Evolutionary conservation across 2,329 filamentous ascomycete genomes (phyloP).

Genomic region (Aspergillus sp.): DNA sequence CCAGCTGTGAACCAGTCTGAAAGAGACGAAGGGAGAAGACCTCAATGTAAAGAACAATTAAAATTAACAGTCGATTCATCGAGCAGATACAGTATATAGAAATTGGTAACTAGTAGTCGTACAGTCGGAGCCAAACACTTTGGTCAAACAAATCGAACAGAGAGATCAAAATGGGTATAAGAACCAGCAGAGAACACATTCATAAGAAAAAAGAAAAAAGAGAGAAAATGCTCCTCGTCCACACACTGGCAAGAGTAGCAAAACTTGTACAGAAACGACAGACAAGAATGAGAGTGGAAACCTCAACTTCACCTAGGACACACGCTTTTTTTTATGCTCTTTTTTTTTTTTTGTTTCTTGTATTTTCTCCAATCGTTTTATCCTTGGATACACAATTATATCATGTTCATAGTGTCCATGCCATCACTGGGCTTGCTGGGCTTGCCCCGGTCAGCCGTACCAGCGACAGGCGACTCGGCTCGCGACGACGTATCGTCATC

Average conservation of each 20-base stretch:
- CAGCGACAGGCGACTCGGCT: constrained; percentile 15
- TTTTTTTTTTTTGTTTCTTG: too few species aligned
- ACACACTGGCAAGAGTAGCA: too few species aligned
- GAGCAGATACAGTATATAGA: neutral
- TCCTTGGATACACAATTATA: constrained; percentile 15
- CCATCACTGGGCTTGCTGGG: constrained; percentile 15
- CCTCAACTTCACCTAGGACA: too few species aligned
- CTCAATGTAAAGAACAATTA: neutral
- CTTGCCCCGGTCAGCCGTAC: constrained; percentile 11
- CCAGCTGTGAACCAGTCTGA: too few species aligned
- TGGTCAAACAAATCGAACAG: constrained; percentile 1
- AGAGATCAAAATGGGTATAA: constrained; percentile 15
- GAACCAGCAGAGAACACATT: constrained; percentile 2
- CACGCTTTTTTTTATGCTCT: too few species aligned
- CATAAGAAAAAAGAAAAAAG: neutral
- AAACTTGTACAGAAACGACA: too few species aligned
- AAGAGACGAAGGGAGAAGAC: too few species aligned
- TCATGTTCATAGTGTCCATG: constrained; percentile 26
- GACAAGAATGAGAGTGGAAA: too few species aligned
- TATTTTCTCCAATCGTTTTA: too few species aligned
- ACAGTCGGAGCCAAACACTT: neutral
- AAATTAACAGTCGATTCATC: neutral
- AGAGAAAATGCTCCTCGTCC: too few species aligned
- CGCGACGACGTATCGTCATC: constrained; percentile 50
- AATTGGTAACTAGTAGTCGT: neutral